Conservation (phyloP, 2,329 filamentous ascomycete genomes). For the Fonsecaea nubica region DNA sequence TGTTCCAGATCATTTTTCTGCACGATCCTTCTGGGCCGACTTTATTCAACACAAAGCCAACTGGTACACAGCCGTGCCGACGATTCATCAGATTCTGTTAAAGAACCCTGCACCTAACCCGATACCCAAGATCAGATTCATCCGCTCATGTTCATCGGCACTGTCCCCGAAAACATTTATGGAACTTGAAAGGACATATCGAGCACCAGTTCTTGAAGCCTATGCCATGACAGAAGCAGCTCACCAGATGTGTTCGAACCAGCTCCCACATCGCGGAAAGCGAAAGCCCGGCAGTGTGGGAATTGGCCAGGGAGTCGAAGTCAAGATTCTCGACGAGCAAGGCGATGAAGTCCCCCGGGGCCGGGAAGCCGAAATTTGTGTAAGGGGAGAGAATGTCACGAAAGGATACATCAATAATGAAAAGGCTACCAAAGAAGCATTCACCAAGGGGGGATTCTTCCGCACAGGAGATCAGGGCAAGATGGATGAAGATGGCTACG, state of each 20-base stretch:
- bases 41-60: constrained; percentile 77
- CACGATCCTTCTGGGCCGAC: constrained; percentile 80
- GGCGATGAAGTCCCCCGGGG: constrained; percentile 73
- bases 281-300: constrained; percentile 83
- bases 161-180: constrained; percentile 82
- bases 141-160: constrained; percentile 84
- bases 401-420: constrained; percentile 85
- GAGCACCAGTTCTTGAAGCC: constrained; percentile 83
- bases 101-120: constrained; percentile 72
- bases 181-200: constrained; percentile 75
- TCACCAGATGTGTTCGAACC: constrained; percentile 60
- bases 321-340: constrained; percentile 75
- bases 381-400: constrained; percentile 81
- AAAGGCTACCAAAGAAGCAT: constrained; percentile 74
- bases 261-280: constrained; percentile 68
- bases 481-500: constrained; percentile 78
- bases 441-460: constrained; percentile 80
- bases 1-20: constrained; percentile 80
- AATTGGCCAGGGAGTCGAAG: constrained; percentile 80
- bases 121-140: constrained; percentile 78
- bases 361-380: constrained; percentile 79
- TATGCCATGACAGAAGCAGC: constrained; percentile 94
- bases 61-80: constrained; percentile 94
- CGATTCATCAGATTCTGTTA: constrained; percentile 87
- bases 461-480: constrained; percentile 86